These are phyloP conservation scores for Blechomonas ayalai DNA, from an alignment of 208 protist genomes.

Conservation along the genomic window DNA sequence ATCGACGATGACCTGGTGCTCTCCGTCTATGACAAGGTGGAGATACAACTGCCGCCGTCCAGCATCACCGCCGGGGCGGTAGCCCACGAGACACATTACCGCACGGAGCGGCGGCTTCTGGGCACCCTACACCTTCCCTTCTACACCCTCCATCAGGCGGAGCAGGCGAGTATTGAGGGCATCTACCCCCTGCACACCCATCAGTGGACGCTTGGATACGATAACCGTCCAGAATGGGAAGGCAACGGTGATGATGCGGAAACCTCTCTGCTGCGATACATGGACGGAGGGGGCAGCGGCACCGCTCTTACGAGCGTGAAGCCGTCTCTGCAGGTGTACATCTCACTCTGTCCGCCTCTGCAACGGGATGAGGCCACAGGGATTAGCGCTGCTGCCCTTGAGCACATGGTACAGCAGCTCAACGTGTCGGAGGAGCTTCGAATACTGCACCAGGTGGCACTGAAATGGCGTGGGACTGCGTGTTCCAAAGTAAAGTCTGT, in stretches of 20 bases:
- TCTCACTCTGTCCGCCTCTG: constrained; percentile 74
- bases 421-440: constrained; percentile 50
- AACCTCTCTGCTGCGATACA: too few relatives aligned
- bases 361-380: constrained; percentile 27
- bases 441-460: constrained; percentile 50
- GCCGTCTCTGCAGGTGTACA: constrained; percentile 66
- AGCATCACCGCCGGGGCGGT: constrained; percentile 32
- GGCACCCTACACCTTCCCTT: constrained; percentile 70
- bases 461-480: constrained; percentile 43
- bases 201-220: constrained; percentile 72
- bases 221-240: neutral
- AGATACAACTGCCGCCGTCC: constrained; percentile 50
- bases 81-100: constrained; percentile 76
- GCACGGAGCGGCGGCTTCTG: constrained; percentile 74
- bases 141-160: constrained; percentile 62
- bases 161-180: constrained; percentile 62
- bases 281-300: too few relatives aligned
- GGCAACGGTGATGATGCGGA: neutral
- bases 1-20: constrained; percentile 81
- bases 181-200: constrained; percentile 57
- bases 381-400: constrained; percentile 20
- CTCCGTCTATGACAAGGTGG: constrained; percentile 76
- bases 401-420: constrained; percentile 23
- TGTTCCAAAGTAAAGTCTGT: constrained; percentile 30
- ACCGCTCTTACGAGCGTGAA: too few relatives aligned